phyloP scores from a whole-genome alignment of 768 basidiomycete species.

The Phaeotremella fagi region DNA sequence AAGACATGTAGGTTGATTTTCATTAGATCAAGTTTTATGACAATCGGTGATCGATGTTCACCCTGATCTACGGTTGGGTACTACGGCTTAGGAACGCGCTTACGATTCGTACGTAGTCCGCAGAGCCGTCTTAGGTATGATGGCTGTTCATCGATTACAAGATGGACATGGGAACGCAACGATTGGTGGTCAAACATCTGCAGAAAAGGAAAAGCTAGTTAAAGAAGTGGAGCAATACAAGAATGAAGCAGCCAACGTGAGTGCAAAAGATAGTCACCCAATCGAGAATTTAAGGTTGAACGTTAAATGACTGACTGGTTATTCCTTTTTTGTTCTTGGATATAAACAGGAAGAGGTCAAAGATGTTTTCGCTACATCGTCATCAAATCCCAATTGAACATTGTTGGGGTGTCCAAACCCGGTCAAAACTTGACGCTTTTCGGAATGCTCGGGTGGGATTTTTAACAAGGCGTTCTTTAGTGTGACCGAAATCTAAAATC shows the following conservation, averaged over 20 bases:
- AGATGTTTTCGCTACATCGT: neutral
- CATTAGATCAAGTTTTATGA: too few species aligned
- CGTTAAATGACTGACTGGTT: too few species aligned
- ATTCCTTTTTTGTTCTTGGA: neutral
- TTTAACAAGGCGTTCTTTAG: too few species aligned
- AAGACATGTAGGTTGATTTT: conserved; percentile 68
- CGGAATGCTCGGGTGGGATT: too few species aligned
- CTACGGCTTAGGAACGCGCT: too few species aligned
- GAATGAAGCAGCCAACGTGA: conserved; percentile 70
- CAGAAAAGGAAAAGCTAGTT: conserved; percentile 56
- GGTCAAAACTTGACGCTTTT: too few species aligned
- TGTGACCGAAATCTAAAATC: too few species aligned
- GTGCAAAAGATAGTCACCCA: too few species aligned
- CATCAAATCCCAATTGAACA: too few species aligned
- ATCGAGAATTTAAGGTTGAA: neutral
- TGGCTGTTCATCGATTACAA: conserved; percentile 73
- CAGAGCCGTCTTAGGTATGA: conserved; percentile 79
- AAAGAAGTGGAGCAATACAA: conserved; percentile 66
- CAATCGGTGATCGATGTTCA: neutral
- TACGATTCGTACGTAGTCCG: conserved; percentile 58
- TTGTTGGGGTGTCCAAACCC: too few species aligned
- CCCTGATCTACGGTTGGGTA: too few species aligned
- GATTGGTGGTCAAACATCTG: conserved; percentile 48
- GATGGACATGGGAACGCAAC: conserved; percentile 21
- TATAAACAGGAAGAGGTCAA: neutral